These are phyloP conservation scores for Phytophthora megakarya DNA, from an alignment of 352 stramenopile species.

Conservation along the genomic window DNA sequence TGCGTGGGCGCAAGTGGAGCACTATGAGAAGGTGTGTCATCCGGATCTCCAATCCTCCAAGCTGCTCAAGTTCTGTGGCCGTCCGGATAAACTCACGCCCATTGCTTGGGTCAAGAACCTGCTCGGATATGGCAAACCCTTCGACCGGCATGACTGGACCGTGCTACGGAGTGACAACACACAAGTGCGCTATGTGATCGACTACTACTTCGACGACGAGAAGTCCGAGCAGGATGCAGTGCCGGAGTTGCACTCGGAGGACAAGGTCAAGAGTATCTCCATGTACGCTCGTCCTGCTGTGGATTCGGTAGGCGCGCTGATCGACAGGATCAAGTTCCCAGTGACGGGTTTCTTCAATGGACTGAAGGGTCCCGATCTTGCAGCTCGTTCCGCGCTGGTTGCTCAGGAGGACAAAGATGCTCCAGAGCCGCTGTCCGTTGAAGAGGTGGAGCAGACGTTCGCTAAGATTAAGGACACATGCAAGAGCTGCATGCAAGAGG, in stretches of 20 bases:
- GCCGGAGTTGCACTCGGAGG: constrained; percentile 80
- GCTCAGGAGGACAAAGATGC: constrained; percentile 43
- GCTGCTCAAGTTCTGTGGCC: constrained; percentile 96
- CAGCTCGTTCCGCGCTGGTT: constrained; percentile 49
- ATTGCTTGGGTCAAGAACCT: constrained; percentile 93
- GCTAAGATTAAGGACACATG: constrained; percentile 85
- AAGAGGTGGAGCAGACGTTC: constrained; percentile 84
- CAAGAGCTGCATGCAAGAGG: constrained; percentile 75
- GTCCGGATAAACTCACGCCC: constrained; percentile 95
- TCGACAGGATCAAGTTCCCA: constrained; percentile 86
- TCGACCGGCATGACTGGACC: constrained; percentile 99
- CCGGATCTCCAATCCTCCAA: constrained; percentile 79
- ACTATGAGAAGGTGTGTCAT: constrained; percentile 96
- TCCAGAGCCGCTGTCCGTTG: constrained; percentile 51
- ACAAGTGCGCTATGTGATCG: constrained; percentile 97
- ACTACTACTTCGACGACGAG: constrained; percentile 97
- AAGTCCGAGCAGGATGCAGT: constrained; percentile 79
- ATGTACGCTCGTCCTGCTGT: constrained; percentile 88
- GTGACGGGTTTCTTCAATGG: constrained; percentile 59
- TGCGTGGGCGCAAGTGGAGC: constrained; percentile 96
- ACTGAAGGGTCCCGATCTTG: constrained; percentile 54
- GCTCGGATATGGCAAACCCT: constrained; percentile 89
- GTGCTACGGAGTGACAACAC: constrained; percentile 90
- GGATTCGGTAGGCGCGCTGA: constrained; percentile 67
- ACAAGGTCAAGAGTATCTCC: constrained; percentile 89